Conservation (phyloP, 2,329 filamentous ascomycete species). For the Sclerotinia trifoliorum region DNA sequence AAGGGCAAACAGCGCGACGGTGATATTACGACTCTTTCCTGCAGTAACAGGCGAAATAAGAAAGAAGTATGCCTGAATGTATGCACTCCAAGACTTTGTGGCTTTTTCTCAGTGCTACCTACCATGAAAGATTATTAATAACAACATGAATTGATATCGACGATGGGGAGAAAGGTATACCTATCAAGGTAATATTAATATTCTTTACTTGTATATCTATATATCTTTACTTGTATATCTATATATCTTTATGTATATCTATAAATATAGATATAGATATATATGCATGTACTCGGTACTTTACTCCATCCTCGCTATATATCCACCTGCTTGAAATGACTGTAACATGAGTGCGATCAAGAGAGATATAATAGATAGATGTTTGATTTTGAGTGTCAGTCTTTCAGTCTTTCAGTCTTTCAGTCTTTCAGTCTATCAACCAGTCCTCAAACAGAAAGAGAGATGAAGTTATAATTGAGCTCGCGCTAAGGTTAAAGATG, state of each 20-base stretch:
- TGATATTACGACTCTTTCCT: background rate
- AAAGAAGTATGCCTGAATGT: background rate
- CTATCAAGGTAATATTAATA: background rate
- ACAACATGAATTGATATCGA: background rate
- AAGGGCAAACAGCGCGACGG: background rate
- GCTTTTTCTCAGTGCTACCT: background rate
- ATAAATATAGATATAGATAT: too few relatives aligned
- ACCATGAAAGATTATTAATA: background rate
- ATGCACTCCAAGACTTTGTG: constrained; percentile 2
- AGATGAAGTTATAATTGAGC: constrained; percentile 1
- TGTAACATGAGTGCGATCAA: background rate
- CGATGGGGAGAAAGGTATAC: too few relatives aligned
- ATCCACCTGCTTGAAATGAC: too few relatives aligned
- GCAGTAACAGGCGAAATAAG: background rate
- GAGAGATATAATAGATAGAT: background rate
- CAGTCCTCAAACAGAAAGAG: too few relatives aligned
- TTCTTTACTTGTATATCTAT: too few relatives aligned
- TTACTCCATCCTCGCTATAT: too few relatives aligned
- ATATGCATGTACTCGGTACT: too few relatives aligned
- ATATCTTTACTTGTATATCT: too few relatives aligned
- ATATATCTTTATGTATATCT: background rate
- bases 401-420: too few relatives aligned
- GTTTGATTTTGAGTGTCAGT: too few relatives aligned
- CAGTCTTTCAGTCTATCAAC: background rate
- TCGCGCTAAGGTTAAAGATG: background rate